These are phyloP conservation scores for Amanita muscaria DNA, from an alignment of 768 basidiomycete genomes.

Conservation along the genomic window DNA sequence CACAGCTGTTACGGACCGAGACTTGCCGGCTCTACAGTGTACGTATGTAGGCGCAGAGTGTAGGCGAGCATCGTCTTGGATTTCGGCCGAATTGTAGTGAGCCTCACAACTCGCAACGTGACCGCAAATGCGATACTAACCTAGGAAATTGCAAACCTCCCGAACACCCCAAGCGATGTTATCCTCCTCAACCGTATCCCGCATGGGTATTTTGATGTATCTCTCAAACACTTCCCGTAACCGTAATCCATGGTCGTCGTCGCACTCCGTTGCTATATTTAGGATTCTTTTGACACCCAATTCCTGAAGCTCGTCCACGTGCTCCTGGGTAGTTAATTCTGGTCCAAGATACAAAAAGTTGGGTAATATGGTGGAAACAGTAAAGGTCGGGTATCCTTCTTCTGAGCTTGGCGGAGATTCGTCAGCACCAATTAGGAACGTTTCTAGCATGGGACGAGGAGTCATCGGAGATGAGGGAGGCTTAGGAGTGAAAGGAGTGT, in stretches of 20 bases:
- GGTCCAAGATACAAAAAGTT: constrained; percentile 88
- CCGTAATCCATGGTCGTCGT: constrained; percentile 67
- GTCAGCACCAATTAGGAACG: not conserved
- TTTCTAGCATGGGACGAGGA: constrained; percentile 51
- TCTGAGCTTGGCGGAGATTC: constrained; percentile 48
- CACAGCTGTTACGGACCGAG: constrained; percentile 91
- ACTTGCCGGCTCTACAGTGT: constrained; percentile 95
- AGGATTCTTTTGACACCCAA: constrained; percentile 82
- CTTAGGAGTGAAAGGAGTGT: constrained; percentile 42
- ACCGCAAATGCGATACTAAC: constrained; percentile 36
- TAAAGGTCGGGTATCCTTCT: constrained; percentile 57
- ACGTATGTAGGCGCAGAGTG: constrained; percentile 89
- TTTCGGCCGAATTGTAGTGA: not conserved
- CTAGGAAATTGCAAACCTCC: constrained; percentile 80
- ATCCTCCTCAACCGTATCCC: constrained; percentile 93
- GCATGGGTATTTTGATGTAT: constrained; percentile 85
- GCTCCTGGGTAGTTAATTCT: constrained; percentile 65
- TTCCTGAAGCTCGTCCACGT: constrained; percentile 63
- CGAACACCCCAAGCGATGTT: constrained; percentile 73
- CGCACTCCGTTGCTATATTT: constrained; percentile 89
- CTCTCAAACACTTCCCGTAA: constrained; percentile 68
- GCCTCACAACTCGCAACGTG: not conserved
- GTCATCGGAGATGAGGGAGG: constrained; percentile 54
- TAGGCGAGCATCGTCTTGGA: constrained; percentile 79
- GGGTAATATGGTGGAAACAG: constrained; percentile 87